A percentile compares a stretch with the other conserved stretches of the same genome.
Conservation (phyloP, 2,329 filamentous ascomycete species). For the Neodidymelliopsis sp. region DNA sequence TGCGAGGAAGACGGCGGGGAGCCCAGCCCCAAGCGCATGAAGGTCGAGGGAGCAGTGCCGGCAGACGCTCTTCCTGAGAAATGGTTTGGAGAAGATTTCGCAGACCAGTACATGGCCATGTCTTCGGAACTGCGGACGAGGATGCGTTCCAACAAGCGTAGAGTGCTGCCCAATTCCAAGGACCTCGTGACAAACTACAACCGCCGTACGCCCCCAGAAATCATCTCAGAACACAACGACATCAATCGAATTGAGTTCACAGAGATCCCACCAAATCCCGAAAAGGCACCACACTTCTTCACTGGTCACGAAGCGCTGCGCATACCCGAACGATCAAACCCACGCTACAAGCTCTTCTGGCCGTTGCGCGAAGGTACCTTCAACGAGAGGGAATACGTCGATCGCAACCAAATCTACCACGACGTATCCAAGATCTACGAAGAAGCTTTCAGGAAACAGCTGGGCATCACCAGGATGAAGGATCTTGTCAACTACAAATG, state of each 20-base stretch:
- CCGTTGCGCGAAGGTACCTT: slow-evolving; percentile 85
- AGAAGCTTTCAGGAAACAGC: slow-evolving; percentile 83
- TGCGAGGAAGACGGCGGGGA: slow-evolving; percentile 82
- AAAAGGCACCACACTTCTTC: slow-evolving; percentile 76
- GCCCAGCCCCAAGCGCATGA: slow-evolving; percentile 73
- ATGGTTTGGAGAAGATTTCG: slow-evolving; percentile 81
- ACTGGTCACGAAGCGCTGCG: slow-evolving; percentile 83
- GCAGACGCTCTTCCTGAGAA: slow-evolving; percentile 72
- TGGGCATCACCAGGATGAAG: slow-evolving; percentile 78
- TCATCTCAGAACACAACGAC: slow-evolving; percentile 94
- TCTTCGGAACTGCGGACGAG: slow-evolving; percentile 85
- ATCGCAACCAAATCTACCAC: slow-evolving; percentile 79
- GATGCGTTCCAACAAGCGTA: slow-evolving; percentile 92
- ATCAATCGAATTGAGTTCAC: slow-evolving; percentile 96
- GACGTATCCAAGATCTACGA: slow-evolving; percentile 90
- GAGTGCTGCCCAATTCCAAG: slow-evolving; percentile 96
- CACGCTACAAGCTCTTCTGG: slow-evolving; percentile 92
- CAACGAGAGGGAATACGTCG: slow-evolving; percentile 88
- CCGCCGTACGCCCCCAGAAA: slow-evolving; percentile 79
- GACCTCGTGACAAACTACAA: slow-evolving; percentile 97
- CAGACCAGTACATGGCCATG: slow-evolving; percentile 77
- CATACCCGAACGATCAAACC: slow-evolving; percentile 86
- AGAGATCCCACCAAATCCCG: slow-evolving; percentile 68
- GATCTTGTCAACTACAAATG: slow-evolving; percentile 92
- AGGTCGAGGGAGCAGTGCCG: slow-evolving; percentile 68